A percentile compares a stretch with the other conserved stretches of the same genome.
Conservation (phyloP, 140 eudicot species). For the Ambrosia hybrid region DNA sequence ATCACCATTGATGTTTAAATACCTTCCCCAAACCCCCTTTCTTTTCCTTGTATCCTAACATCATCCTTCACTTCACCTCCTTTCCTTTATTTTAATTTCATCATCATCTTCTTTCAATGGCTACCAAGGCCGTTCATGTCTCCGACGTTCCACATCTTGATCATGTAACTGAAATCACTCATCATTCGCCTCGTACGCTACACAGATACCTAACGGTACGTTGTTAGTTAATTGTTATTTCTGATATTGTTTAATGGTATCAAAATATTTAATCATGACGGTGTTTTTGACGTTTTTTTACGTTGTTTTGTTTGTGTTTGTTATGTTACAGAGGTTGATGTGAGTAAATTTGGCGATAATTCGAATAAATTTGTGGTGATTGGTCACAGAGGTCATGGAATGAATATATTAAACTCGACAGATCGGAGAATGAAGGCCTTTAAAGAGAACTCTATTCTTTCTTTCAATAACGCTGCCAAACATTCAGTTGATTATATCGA, state of each 20-base stretch:
- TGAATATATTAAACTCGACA: conserved; percentile 74
- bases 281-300: background rate
- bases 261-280: background rate
- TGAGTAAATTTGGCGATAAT: conserved; percentile 38
- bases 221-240: too few relatives aligned
- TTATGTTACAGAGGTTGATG: conserved; percentile 34
- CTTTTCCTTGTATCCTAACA: conserved; percentile 17
- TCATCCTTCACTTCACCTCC: background rate
- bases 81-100: background rate
- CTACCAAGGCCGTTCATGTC: conserved; percentile 84
- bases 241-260: too few relatives aligned
- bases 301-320: background rate
- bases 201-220: conserved; percentile 51
- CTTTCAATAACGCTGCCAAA: conserved; percentile 72
- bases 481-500: conserved; percentile 68
- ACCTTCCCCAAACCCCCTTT: conserved; percentile 25
- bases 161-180: conserved; percentile 66
- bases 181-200: conserved; percentile 47
- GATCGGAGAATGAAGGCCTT: conserved; percentile 80
- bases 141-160: conserved; percentile 89
- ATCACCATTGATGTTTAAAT: conserved; percentile 32
- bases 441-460: conserved; percentile 75
- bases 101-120: conserved; percentile 49
- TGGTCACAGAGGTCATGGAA: conserved; percentile 92
- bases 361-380: conserved; percentile 62